Conservation (phyloP, 495 filamentous ascomycete species). For the Talaromyces nanjingensis region DNA sequence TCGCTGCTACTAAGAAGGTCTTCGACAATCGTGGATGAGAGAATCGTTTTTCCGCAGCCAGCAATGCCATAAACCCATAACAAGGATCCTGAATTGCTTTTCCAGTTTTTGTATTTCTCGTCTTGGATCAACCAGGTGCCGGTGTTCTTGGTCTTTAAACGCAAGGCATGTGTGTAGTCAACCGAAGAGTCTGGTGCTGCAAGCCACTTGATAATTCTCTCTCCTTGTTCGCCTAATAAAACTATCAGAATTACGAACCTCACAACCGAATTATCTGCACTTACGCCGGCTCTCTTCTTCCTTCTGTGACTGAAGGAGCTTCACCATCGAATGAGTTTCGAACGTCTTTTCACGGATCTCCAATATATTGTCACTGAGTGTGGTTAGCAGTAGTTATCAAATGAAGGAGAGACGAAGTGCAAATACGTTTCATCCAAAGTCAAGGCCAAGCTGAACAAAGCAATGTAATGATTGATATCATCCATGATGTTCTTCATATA, state of each 20-base stretch:
- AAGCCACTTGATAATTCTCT: constrained; percentile 15
- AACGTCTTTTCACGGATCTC: constrained; percentile 4
- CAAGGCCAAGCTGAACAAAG: constrained; percentile 5
- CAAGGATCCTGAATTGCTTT: constrained; percentile 9
- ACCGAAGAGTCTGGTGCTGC: constrained; percentile 15
- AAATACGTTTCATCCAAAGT: background rate
- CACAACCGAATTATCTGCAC: background rate
- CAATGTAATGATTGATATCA: constrained; percentile 6
- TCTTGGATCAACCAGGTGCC: constrained; percentile 24
- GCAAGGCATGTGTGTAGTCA: constrained; percentile 12
- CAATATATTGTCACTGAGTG: background rate
- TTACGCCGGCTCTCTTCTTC: background rate
- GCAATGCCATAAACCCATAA: constrained; percentile 31
- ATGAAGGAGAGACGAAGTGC: background rate
- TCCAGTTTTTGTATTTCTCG: constrained; percentile 19
- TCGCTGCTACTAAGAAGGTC: constrained; percentile 9
- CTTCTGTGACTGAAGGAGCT: background rate
- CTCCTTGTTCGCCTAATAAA: background rate
- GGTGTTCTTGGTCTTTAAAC: constrained; percentile 18
- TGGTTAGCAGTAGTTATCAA: background rate
- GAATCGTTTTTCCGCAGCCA: constrained; percentile 32
- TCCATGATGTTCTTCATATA: constrained; percentile 6
- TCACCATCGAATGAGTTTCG: background rate
- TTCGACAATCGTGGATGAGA: constrained; percentile 23
- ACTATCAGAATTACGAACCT: background rate